Evolutionary conservation across 1,284 basidiomycete species (phyloP), one percentile per base, ranked within the genome.

Genomic region (Golubevia sp.): DNA sequence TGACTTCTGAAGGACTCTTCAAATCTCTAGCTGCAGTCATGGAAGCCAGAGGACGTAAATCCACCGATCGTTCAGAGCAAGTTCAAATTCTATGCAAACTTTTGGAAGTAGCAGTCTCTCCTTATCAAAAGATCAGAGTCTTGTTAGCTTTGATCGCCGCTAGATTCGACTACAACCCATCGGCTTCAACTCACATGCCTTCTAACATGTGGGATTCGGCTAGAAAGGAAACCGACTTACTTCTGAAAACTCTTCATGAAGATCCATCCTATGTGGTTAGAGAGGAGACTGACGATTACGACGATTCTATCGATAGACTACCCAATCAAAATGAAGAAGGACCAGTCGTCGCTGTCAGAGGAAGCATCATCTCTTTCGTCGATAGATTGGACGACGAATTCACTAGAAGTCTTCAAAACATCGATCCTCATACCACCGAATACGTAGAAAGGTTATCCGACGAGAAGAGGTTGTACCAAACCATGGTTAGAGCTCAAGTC

Each of bases 351-450:
- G 70, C 68, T 5, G 77, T 83, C 15, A 78, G 80, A 38, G 80
- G 80, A 55, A 76, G 73, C 65, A 73, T 81, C 64, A 81, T 82
- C 72, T 75, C 74, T 81, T 93, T 97, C 77, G 88, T 99, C 56
- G 97, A 99, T 85, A 91, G 96, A 63, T 86, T 99, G 58, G 97
- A 99, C 84, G 97, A 99, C 79, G 97, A 99, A 86, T 99, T 99
- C 85, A 98, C 94, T 58, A 93, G 93, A 85, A 96, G 93, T 79
- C 86, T 99, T 58, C 97, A 99, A 88, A 94, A 98, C 84, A 95
- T 97, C 73, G 97, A 99, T 82, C 96, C 97, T 15, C 97, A 99
- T 84, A 94, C 97, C 3, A 93, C 93, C 56, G 97, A 99, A 85
- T 99, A 99, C 84, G 92, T 99, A 60, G 96, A 97, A 92, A 94